phyloP scores from a whole-genome alignment of 148 eudicot species.

The Silene conica region DNA sequence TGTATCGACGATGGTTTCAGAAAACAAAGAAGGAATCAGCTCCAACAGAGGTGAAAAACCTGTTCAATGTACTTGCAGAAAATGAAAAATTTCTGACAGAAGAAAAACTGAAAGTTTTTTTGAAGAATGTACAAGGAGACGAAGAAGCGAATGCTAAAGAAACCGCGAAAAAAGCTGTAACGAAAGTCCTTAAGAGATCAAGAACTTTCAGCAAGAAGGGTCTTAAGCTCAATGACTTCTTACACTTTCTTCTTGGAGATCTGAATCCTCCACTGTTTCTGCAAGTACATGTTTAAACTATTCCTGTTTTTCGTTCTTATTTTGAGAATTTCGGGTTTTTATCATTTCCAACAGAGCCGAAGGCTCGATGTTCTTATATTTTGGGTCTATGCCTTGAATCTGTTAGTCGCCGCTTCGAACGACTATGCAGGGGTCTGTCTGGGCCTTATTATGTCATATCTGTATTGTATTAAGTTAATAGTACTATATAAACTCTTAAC shows the following conservation, averaged over 20 bases:
- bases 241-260: constrained; percentile 39
- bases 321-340: too few species aligned
- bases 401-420: too few species aligned
- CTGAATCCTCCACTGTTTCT: constrained; percentile 32
- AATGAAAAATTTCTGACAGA: background rate
- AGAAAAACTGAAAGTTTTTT: constrained; percentile 10
- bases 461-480: too few species aligned
- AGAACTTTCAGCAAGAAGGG: constrained; percentile 33
- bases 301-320: too few species aligned
- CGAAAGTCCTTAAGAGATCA: constrained; percentile 24
- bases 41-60: constrained; percentile 8
- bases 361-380: too few species aligned
- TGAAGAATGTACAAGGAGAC: constrained; percentile 33
- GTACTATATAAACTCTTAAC: too few species aligned
- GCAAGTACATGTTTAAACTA: background rate
- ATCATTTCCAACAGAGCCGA: too few species aligned
- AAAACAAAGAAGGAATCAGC: background rate
- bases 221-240: constrained; percentile 34
- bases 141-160: constrained; percentile 10
- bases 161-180: constrained; percentile 28
- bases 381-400: too few species aligned
- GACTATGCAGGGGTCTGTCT: too few species aligned
- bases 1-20: constrained; percentile 15
- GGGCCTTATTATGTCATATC: too few species aligned
- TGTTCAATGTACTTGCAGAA: background rate